Base-by-base conservation (phyloP, 176 grass and related monocot species). In the Phoenix roebelenii region DNA sequence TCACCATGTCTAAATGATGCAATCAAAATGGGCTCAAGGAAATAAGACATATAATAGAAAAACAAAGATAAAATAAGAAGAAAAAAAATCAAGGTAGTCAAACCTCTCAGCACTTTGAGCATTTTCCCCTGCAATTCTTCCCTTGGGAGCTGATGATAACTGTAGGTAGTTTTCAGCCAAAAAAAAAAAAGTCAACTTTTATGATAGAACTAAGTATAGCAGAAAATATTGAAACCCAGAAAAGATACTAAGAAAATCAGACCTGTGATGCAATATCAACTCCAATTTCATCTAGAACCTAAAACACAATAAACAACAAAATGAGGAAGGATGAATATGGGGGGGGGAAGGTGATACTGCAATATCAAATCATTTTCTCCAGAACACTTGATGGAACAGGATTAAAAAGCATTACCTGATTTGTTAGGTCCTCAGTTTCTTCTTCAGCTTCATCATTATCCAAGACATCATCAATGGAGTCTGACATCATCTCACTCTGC, bases 211-310 rank as follows among this genome's bases (percentile, higher is more conserved):
- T 30, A 30, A 30, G 28, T 6, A 70, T 17, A 32, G 17, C 12
- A 3, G 53, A 59, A 81, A 51, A 56, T 57, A 58, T 12, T 24
- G 12, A 63, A 24, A 9, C 18, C 5, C 3, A 51, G 22, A 71
- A 50, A 50, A 65, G 16, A 72, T 55, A 57, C 32, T 55, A 72
- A 44, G 35, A 44, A 44, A 54, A 83, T 39, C 16, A 67, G 54
- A 98, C 93, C 84, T 98, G 93, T 58, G 93, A 92, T 64, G 93
- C 87, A 72, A 98, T 54, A 52, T 98, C 93, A 64, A 98, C 53
- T 58, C 93, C 88, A 65, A 98, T 98, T 80, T 98, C 88, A 79
- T 98, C 88, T 20, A 98, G 71, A 32, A 98, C 93, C 93, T 98
- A 85, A 71, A 76, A 64, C 16, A 74, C 67, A 67, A 59, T 22